Evolutionary conservation across 2,329 filamentous ascomycete species (phyloP).

Genomic region (Westerdykella aurantiaca): DNA sequence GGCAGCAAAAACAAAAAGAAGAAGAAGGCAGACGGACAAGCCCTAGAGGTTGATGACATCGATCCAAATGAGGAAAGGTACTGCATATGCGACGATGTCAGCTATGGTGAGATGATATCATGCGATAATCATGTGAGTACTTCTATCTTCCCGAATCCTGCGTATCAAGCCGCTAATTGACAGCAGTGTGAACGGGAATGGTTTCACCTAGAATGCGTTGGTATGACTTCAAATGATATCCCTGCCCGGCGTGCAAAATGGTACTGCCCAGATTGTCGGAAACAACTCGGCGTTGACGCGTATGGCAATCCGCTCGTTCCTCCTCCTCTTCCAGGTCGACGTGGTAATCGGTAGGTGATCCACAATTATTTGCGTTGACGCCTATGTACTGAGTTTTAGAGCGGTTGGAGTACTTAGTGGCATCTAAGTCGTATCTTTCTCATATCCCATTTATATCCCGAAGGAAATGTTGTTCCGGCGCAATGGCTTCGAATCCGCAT

Average conservation of each 20-base stretch:
- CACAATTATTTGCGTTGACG: constrained; percentile 10
- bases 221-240: constrained; percentile 52
- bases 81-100: constrained; percentile 73
- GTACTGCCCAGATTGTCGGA: constrained; percentile 71
- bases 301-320: constrained; percentile 30
- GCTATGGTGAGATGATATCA: constrained; percentile 76
- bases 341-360: constrained; percentile 30
- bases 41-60: constrained; percentile 41
- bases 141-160: neutral
- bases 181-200: constrained; percentile 69
- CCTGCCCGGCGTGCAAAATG: constrained; percentile 71
- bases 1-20: constrained; percentile 42
- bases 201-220: constrained; percentile 78
- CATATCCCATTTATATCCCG: too few relatives aligned
- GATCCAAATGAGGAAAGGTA: constrained; percentile 72
- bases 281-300: constrained; percentile 22
- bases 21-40: constrained; percentile 36
- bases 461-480: too few relatives aligned
- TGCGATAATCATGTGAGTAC: constrained; percentile 65
- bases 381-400: constrained; percentile 27
- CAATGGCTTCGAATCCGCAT: too few relatives aligned
- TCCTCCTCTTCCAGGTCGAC: constrained; percentile 28
- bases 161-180: constrained; percentile 15
- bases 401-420: constrained; percentile 31
- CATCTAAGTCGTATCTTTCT: constrained; percentile 3